These are phyloP conservation scores for Leptographium wingfieldii DNA, from an alignment of 2,329 filamentous ascomycete genomes.

Conservation along the genomic window DNA sequence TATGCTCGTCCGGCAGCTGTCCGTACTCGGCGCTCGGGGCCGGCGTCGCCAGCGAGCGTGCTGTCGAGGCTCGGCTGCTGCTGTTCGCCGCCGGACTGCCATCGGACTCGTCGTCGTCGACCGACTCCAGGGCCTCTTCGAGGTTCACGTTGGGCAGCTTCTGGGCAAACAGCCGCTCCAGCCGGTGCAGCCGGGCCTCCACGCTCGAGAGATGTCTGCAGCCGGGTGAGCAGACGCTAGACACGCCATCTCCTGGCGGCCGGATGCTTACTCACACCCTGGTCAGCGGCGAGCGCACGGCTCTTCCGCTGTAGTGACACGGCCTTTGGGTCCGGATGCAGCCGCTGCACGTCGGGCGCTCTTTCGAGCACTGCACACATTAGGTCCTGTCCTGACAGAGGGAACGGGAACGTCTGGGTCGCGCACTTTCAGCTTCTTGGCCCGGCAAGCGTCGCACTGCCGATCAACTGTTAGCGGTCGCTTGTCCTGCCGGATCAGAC, in stretches of 20 bases:
- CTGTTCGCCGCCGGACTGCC: not conserved
- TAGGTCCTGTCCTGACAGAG: not conserved
- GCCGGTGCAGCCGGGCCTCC: not conserved
- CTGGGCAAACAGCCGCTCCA: constrained; percentile 3
- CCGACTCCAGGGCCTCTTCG: not conserved
- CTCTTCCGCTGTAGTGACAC: constrained; percentile 3
- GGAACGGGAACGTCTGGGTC: not conserved
- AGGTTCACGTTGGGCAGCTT: not conserved
- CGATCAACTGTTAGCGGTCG: not conserved
- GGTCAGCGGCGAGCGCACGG: not conserved
- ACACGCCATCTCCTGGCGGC: not conserved
- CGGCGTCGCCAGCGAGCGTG: not conserved
- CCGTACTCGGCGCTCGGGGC: not conserved
- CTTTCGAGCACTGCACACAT: constrained; percentile 2
- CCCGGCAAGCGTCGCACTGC: constrained; percentile 2
- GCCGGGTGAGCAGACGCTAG: not conserved
- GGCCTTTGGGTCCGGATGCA: not conserved
- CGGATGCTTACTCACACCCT: not conserved
- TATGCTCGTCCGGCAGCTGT: not conserved
- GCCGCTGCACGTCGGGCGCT: constrained; percentile 1
- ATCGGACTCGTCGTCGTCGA: not conserved
- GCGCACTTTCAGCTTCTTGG: constrained; percentile 2
- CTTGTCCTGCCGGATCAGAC: too few relatives aligned
- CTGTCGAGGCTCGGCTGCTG: not conserved
- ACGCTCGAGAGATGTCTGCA: not conserved